Base-by-base conservation (phyloP, 306 rosid genomes). In the Gastrolobium villosum region DNA sequence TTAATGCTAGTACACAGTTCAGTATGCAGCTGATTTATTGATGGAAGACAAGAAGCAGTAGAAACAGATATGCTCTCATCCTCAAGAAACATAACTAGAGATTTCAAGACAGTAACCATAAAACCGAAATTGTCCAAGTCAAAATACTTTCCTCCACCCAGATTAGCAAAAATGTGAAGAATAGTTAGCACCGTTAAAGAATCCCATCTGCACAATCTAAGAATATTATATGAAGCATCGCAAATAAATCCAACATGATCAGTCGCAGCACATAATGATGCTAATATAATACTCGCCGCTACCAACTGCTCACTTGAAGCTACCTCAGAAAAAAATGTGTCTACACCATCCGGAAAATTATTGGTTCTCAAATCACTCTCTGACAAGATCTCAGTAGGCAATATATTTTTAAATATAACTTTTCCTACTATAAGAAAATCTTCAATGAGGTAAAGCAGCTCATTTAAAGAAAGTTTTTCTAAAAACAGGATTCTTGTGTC, bases 91-190 rank as follows among this genome's bases (percentile, higher is more conserved):
- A 75, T 72, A 68, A 89, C 88, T 37, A 93, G n/a, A 26, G 98
- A 91, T 72, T 89, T 91, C 85, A 91, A 34, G 56, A 87, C 90
- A 10, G 78, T 81, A 79, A 70, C 77, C 74, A 76, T 26, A 37
- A 85, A 84, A 65, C 76, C 67, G 68, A 56, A 83, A 71, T 76
- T 81, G 10, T 79, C 64, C 36, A 31, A 8, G 54, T 63, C 65
- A 70, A 93, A 86, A 82, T 80, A 86, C 82, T 84, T 77, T 34
- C 67, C 79, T 52, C 92, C 92, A 11, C 93, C 91, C 68, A 89
- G 55, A 75, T 84, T 75, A 71, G 98, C 93, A 88, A 88, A 93
- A 67, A 86, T 56, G 80, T 91, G 98, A 67, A 91, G 92, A 66
- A 93, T 72, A 14, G 80, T 88, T 54, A 88, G 87, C 82, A 79